A percentile compares a stretch with the other conserved stretches of the same genome.
These are phyloP conservation scores for Coprinopsis strossmayeri DNA, from an alignment of 768 basidiomycete species.

Conservation along the genomic window DNA sequence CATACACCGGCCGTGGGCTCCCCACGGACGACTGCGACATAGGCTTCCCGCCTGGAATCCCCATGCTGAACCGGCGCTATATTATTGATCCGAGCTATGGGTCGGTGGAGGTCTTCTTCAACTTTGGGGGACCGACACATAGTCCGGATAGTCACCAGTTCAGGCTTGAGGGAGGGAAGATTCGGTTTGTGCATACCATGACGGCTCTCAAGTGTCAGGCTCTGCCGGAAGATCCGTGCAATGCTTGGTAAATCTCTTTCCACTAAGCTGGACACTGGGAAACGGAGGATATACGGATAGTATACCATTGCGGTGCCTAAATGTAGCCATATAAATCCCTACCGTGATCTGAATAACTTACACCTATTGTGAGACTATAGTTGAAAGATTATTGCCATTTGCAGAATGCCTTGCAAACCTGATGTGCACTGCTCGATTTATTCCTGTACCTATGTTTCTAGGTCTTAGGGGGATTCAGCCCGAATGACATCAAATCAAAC, in stretches of 20 bases:
- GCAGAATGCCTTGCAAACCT: too few relatives aligned
- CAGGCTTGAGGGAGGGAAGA: not conserved
- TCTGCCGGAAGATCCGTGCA: not conserved
- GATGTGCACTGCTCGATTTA: too few relatives aligned
- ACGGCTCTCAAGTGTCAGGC: not conserved
- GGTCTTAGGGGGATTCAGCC: too few relatives aligned
- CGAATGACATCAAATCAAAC: too few relatives aligned
- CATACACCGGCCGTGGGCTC: not conserved
- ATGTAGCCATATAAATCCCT: too few relatives aligned
- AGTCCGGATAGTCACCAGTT: not conserved
- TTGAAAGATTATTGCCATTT: too few relatives aligned
- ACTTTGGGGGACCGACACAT: not conserved
- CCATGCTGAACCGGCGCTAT: not conserved
- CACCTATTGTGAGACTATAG: too few relatives aligned
- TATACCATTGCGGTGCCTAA: too few relatives aligned
- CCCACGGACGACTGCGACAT: not conserved
- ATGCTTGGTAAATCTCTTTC: not conserved
- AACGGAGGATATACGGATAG: too few relatives aligned
- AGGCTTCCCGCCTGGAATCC: not conserved
- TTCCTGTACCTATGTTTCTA: too few relatives aligned
- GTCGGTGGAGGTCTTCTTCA: not conserved
- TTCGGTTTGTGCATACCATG: constrained; percentile 1
- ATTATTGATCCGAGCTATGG: not conserved
- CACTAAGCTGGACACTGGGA: too few relatives aligned
- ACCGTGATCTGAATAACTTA: too few relatives aligned